Percentiles rank a stretch among this genome's conserved stretches.
phyloP scores from a whole-genome alignment of 2,329 filamentous ascomycete genomes.

The Waltergamsia citrina region DNA sequence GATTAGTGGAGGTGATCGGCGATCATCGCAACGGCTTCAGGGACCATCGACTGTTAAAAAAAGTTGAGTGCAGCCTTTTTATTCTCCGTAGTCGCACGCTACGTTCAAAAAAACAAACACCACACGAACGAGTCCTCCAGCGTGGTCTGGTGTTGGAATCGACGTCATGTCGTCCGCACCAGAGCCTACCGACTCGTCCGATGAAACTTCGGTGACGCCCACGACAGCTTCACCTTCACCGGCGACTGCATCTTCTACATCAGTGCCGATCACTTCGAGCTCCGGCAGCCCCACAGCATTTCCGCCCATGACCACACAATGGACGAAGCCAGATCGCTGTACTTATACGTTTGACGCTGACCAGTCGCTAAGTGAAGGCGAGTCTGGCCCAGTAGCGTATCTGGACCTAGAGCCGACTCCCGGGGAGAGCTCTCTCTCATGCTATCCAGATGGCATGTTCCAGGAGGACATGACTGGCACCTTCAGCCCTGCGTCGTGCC shows the following conservation, averaged over 20 bases:
- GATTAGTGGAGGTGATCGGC: constrained; percentile 3
- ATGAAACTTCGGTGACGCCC: not conserved
- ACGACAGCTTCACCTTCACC: not conserved
- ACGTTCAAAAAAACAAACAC: not conserved
- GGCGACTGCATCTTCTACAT: not conserved
- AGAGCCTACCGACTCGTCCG: not conserved
- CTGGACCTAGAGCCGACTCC: constrained; percentile 24
- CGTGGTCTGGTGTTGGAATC: constrained; percentile 2
- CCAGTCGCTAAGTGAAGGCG: constrained; percentile 11
- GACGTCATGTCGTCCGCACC: constrained; percentile 2
- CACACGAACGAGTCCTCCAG: too few relatives aligned
- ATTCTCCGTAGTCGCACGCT: not conserved
- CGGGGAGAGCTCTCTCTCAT: constrained; percentile 26
- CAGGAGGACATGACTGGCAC: constrained; percentile 22
- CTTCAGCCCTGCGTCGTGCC: constrained; percentile 29
- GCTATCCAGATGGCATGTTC: constrained; percentile 31
- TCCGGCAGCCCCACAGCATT: not conserved
- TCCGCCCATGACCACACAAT: constrained; percentile 27
- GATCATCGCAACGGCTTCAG: not conserved
- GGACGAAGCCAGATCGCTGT: constrained; percentile 23
- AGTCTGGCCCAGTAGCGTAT: constrained; percentile 20
- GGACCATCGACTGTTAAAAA: not conserved
- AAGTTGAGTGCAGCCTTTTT: not conserved
- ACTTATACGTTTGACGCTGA: constrained; percentile 27
- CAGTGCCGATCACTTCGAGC: not conserved